phyloP scores from a whole-genome alignment of 345 rosid species.

The Geranium rotundifolium region DNA sequence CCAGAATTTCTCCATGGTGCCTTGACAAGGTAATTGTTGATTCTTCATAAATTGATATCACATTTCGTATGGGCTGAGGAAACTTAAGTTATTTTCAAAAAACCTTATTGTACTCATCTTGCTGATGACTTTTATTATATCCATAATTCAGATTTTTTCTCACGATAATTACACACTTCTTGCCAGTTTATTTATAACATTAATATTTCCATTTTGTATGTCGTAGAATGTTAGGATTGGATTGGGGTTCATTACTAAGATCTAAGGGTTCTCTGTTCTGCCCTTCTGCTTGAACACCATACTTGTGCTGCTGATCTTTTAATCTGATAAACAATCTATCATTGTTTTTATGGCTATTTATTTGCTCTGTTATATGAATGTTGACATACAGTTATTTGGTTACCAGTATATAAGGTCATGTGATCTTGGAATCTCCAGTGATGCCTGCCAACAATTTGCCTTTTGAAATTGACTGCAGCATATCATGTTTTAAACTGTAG shows the following conservation, averaged over 20 bases:
- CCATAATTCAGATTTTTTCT: not conserved
- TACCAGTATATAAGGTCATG: not conserved
- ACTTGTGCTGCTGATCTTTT: not conserved
- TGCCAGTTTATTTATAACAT: not conserved
- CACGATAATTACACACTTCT: not conserved
- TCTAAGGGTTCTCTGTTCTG: too few species aligned
- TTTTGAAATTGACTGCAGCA: not conserved
- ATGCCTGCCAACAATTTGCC: not conserved
- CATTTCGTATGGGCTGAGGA: not conserved
- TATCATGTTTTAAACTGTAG: not conserved
- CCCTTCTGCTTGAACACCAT: not conserved
- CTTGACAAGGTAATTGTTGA: conserved; percentile 53
- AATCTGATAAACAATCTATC: not conserved
- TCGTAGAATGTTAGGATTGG: not conserved
- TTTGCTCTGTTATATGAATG: not conserved
- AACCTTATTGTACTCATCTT: not conserved
- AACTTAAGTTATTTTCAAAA: not conserved
- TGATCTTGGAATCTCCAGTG: not conserved
- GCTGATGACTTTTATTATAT: not conserved
- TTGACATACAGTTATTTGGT: not conserved
- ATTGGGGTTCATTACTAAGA: not conserved
- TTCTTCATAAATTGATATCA: not conserved
- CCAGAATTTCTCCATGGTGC: conserved; percentile 79
- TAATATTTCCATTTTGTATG: not conserved
- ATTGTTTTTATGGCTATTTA: not conserved